Conservation (phyloP, 345 rosid species). For the Populus simonii region DNA sequence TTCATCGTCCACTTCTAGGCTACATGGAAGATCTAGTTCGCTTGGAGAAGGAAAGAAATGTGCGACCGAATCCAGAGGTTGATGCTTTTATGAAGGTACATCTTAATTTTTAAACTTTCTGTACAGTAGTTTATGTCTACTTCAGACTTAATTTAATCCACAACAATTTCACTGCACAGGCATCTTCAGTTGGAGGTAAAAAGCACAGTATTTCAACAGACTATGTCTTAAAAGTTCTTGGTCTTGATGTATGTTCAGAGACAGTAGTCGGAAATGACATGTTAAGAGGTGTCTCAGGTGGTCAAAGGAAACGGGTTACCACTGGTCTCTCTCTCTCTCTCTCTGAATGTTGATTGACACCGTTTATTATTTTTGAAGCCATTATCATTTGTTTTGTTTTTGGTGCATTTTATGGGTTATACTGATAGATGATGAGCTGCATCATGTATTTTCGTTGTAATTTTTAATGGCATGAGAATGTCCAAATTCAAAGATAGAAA, state of each 20-base stretch:
- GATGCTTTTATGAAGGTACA: constrained; percentile 95
- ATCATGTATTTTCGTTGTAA: not conserved
- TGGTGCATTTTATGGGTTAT: not conserved
- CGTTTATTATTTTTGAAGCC: not conserved
- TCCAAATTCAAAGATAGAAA: not conserved
- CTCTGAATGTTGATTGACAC: not conserved
- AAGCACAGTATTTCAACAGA: constrained; percentile 80
- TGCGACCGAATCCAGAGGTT: constrained; percentile 73
- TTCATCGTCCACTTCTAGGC: constrained; percentile 24
- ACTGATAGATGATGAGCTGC: not conserved
- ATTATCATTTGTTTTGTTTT: not conserved
- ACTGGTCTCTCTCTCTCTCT: constrained; percentile 54
- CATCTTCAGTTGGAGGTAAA: constrained; percentile 70
- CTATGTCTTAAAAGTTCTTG: constrained; percentile 80
- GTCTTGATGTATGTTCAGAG: constrained; percentile 84
- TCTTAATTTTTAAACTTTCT: constrained; percentile 3
- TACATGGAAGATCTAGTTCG: constrained; percentile 60
- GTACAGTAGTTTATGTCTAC: not conserved
- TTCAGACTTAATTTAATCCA: not conserved
- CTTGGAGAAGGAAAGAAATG: constrained; percentile 63
- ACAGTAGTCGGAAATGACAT: constrained; percentile 87
- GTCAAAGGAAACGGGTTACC: constrained; percentile 89
- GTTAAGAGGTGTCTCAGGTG: constrained; percentile 96
- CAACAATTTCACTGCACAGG: constrained; percentile 39
- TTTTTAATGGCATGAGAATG: not conserved